Base-by-base conservation (phyloP, 192 early-diverging fungal species). In the Podila verticillata region DNA sequence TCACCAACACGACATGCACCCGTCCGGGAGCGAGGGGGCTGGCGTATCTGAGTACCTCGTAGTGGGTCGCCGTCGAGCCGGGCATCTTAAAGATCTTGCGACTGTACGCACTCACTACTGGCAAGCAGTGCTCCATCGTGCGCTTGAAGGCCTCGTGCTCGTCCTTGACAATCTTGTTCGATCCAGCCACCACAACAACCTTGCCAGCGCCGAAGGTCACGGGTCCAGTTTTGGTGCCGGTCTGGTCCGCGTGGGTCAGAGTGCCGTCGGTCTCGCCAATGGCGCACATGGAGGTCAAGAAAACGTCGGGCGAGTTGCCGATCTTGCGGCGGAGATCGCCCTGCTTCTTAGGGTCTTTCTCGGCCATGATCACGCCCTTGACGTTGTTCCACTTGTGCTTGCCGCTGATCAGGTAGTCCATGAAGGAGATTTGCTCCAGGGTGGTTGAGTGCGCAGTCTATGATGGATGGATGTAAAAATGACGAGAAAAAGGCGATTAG, bases 161-260 rank as follows among this genome's bases (percentile, higher is more conserved):
- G n/a, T 81, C 77, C 64, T 74, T 80, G 30, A 81, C 77, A 36
- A 81, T 81, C 63, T 81, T 81, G 62, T 81, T 81, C 20, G 77
- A 61, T 47, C 77, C 77, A 10, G 67, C 48, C 15, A 81, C 67
- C 13, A 81, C 57, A 22, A 81, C 48, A 8, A 68, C 54, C 10
- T 70, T 70, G 7, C 60, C 49, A 17, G 68, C 68, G 48, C 68
- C 68, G 48, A 24, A 70, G 8, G 59, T 7, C 19, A 80, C 66
- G 13, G 67, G 67, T n/a, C 66, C 65, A 1, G 81, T 68, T 24
- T 72, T 70, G 36, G 77, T 81, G 20, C 77, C 77, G 3, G 61
- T 34, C n/a, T 59, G 26, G 24, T 75, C 73, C 9, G 35, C 69
- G 30, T 70, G 68, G 17, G 68, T 26, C 30, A 70, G 10, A 15